A percentile compares a stretch with the other conserved stretches of the same genome.
phyloP scores from a whole-genome alignment of 768 basidiomycete genomes.

The Hydnomerulius pinastri region DNA sequence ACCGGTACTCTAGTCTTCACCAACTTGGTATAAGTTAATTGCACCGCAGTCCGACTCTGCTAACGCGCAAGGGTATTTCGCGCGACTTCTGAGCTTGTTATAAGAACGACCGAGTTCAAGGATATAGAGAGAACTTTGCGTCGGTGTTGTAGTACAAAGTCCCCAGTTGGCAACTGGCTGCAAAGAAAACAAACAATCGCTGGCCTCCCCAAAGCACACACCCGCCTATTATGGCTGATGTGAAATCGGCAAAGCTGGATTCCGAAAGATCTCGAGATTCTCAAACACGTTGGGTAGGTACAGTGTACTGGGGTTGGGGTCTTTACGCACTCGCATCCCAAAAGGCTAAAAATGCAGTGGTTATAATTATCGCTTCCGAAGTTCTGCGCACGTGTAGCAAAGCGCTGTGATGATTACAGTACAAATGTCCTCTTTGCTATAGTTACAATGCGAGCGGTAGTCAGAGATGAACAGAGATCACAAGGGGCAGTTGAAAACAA shows the following conservation, averaged over 20 bases:
- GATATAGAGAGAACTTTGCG: neutral
- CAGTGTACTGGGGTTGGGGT: conserved; percentile 15
- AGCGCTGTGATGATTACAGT: conserved; percentile 2
- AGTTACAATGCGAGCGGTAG: neutral
- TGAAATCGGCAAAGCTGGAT: conserved; percentile 13
- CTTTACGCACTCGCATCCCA: conserved; percentile 13
- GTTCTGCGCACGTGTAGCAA: conserved; percentile 16
- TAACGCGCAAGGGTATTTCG: neutral
- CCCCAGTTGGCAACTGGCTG: neutral
- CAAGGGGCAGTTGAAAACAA: neutral
- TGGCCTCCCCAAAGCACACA: too few species aligned
- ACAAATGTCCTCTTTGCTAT: neutral
- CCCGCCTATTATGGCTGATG: conserved; percentile 4
- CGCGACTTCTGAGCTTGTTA: neutral
- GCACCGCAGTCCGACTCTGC: neutral
- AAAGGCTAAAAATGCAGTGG: conserved; percentile 10
- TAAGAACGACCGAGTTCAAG: neutral
- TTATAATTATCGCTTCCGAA: conserved; percentile 26
- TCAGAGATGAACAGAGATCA: neutral
- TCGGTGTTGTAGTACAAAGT: neutral
- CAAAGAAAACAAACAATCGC: neutral
- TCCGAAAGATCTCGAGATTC: conserved; percentile 24
- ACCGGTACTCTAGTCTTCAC: too few species aligned
- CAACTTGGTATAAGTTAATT: neutral
- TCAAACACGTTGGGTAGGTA: conserved; percentile 23